Evolutionary conservation across 805 yeast genomes (phyloP), one percentile per base, ranked within the genome.

Genomic region (Maudiozyma saulgeensis): DNA sequence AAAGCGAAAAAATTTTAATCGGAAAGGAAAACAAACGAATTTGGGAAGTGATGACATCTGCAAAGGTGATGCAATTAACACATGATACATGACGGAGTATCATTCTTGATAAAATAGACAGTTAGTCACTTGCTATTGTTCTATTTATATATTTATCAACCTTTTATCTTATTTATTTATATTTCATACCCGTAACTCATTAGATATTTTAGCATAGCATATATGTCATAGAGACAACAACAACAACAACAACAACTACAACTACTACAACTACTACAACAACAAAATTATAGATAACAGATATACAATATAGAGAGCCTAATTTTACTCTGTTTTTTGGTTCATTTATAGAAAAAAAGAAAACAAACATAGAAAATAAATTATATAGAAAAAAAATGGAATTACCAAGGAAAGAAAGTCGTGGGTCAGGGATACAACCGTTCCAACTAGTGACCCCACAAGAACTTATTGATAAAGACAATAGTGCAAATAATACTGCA

Each of bases 401-500:
- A 11, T 18, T 38, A 18, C 41, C 21, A 6, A 38, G 41, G 25
- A 38, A 38, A 19, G 25, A 38, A n/a, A 38, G 41, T 38, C 21
- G 41, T 18, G 25, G 41, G 16, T 18, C 21, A n/a, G 25, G 25
- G 16, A 38, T 38, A n/a, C 25, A 18, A n/a, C 49, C 52, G 16
- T 48, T 48, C 19, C 60, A 58, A 38, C 47, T 58, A 44, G 60
- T 55, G 23, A 58, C 62, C 4, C 62, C 62, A 18, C 60, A 58
- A 32, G 62, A 58, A 45, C 60, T 58, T n/a, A 43, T 38, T 5
- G 41, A 38, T 8, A 38, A 38, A 16, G 38, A 35, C 5, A 35
- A 8, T n/a, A 15, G 15, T n/a, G 15, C 19, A 7, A 35, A 35
- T n/a, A 15, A 13, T 15, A 15, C 15, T 15, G 9, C 35, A 32